Base-by-base conservation (phyloP, 805 yeast genomes). In the Pichia gijzeniarum region DNA sequence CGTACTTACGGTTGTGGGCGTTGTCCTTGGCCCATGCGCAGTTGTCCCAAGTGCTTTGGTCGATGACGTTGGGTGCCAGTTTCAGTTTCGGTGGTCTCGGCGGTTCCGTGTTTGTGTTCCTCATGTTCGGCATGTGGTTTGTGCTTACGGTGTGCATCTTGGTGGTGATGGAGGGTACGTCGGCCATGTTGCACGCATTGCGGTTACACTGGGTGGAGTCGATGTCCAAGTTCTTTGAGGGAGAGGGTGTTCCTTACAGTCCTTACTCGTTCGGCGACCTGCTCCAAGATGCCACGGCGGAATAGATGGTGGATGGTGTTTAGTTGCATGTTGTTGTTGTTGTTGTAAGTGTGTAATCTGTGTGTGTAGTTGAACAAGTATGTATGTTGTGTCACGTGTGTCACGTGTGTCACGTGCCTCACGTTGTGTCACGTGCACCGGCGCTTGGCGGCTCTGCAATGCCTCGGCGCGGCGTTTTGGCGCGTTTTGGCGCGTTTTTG, bases 201-300 rank as follows among this genome's bases (percentile, higher is more conserved):
- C 86, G 99, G 73, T 76, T 93, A 61, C 99, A 93, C 65, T 93
- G 99, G 99, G 99, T 93, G 51, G 99, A 93, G 70, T 83, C 96
- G 22, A 93, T 93, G 99, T 88, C 96, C 51, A 93, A 93, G 71
- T 95, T 84, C 69, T 93, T 90, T 59, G 93, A 85, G 61, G 99
- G 99, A 63, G 98, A 91, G 65, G 99, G 99, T 49, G 73, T 79
- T 54, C 79, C 90, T 5, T 93, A 86, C 62, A 81, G 77, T 53
- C 98, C 99, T n/a, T 93, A 88, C 61, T 76, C 82, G 4, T 89
- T 91, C 50, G 62, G 66, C 39, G 58, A 53, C 2, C 48, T 62
- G 13, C 45, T 64, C 38, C 30, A 43, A 13, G 48, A 37, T n/a
- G 44, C 40, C 3, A 32, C 40, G 12, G 19, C 19, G 19, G 28